Base-by-base conservation (phyloP, 179 eudicot species). In the Heliamphora ciliata region DNA sequence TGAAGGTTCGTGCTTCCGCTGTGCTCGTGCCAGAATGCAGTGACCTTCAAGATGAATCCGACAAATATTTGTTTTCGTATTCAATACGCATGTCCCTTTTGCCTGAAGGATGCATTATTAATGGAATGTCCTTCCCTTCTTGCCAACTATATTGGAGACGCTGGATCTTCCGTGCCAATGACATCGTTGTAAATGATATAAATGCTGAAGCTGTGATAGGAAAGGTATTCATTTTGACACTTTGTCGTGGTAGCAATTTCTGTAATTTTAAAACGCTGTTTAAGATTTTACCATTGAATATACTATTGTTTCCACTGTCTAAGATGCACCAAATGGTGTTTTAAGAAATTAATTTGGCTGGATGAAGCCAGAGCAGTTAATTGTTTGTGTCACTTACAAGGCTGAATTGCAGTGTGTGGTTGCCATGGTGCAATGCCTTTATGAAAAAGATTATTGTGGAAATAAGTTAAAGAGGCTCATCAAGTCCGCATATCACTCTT, bases 1-100 rank as follows among this genome's bases (percentile, higher is more conserved):
- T 76, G 65, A 86, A 94, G 99, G 96, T 94, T 79, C 97, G 99
- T 82, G 95, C 98, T 71, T 97, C 99, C 79, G 91, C 97, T 79
- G 89, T 91, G 82, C 81, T 97, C 68, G 87, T 92, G 63, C 99
- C 98, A 6, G 99, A 97, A 88, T 82, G 47, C 81, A 86, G 93
- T 84, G 81, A 88, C 79, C 88, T 86, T 66, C 79, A 77, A 72
- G 63, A 15, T 66, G 80, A 82, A 4, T 71, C 67, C 13, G 80
- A 77, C 18, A 86, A 85, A 51, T 91, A 82, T 60, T 59, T 55
- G 58, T 97, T 93, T 87, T 89, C 91, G 74, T 97, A 97, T 82
- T 97, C 99, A 66, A 84, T 97, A 60, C 97, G 98, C 79, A 86
- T 94, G 90, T 92, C 95, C 79, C 96, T 97, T 76, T 81, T 85